phyloP scores from a whole-genome alignment of 306 rosid genomes.

The Quercus cerris region DNA sequence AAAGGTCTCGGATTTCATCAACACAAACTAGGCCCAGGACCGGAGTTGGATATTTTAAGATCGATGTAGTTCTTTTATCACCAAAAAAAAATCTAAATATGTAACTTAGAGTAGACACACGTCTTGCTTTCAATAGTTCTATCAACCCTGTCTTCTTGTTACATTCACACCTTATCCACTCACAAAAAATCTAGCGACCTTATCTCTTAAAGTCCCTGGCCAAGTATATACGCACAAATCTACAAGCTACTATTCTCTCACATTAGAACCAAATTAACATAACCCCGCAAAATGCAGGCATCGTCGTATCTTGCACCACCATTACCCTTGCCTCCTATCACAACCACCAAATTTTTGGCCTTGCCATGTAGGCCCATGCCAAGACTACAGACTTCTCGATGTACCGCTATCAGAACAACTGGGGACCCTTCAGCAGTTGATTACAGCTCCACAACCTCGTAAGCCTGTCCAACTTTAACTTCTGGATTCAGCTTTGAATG shows the following conservation, averaged over 20 bases:
- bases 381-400: constrained; percentile 21
- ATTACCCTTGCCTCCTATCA: background rate
- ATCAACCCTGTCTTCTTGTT: background rate
- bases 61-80: no score
- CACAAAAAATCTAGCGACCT: constrained; percentile 23
- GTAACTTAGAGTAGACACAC: no score
- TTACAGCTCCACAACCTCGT: constrained; percentile 42
- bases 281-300: constrained; percentile 30
- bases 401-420: constrained; percentile 16
- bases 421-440: constrained; percentile 26
- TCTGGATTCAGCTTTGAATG: background rate
- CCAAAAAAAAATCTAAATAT: no score
- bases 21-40: no score
- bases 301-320: constrained; percentile 19
- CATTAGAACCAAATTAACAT: background rate
- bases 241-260: background rate
- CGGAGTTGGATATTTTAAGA: no score
- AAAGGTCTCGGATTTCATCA: no score
- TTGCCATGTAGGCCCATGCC: constrained; percentile 14
- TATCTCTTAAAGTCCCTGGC: constrained; percentile 9
- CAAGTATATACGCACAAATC: background rate
- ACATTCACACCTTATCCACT: constrained; percentile 18
- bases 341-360: constrained; percentile 23
- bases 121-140: no score
- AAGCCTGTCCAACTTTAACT: background rate